Evolutionary conservation across 495 filamentous ascomycete species (phyloP).

Genomic region (Lasiosphaeris hirsuta): DNA sequence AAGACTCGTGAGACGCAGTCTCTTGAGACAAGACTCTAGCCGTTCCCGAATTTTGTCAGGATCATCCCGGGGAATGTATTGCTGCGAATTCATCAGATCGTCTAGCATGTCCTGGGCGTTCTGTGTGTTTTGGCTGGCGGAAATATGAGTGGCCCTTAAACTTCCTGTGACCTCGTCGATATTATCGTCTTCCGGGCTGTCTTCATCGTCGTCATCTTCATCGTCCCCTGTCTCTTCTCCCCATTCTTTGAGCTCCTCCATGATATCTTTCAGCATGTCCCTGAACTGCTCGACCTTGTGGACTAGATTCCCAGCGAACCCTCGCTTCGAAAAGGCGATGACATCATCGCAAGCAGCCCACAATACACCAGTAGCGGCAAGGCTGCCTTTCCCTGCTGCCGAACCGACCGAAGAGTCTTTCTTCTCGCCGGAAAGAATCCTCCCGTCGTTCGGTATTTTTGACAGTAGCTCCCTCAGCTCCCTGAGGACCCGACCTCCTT

Average conservation of each 20-base stretch:
- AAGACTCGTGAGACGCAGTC: constrained; percentile 53
- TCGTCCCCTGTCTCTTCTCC: constrained; percentile 59
- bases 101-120: constrained; percentile 48
- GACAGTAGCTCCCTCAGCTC: constrained; percentile 44
- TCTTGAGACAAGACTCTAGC: constrained; percentile 54
- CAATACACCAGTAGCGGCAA: constrained; percentile 56
- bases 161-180: constrained; percentile 22
- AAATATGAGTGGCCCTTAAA: constrained; percentile 17
- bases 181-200: constrained; percentile 32
- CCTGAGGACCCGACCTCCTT: constrained; percentile 42
- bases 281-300: constrained; percentile 62
- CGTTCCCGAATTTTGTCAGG: constrained; percentile 52
- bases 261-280: constrained; percentile 72
- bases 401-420: constrained; percentile 40
- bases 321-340: constrained; percentile 56
- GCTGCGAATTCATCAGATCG: constrained; percentile 53
- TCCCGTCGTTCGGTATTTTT: constrained; percentile 46
- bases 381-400: constrained; percentile 47
- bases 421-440: constrained; percentile 37
- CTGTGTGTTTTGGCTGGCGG: constrained; percentile 1
- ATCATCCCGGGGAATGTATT: constrained; percentile 53
- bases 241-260: constrained; percentile 83
- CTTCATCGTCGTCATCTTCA: constrained; percentile 43
- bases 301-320: constrained; percentile 59
- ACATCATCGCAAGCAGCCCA: constrained; percentile 75